phyloP scores from a whole-genome alignment of 2,329 filamentous ascomycete species.

The Tolypocladium endophyticum region DNA sequence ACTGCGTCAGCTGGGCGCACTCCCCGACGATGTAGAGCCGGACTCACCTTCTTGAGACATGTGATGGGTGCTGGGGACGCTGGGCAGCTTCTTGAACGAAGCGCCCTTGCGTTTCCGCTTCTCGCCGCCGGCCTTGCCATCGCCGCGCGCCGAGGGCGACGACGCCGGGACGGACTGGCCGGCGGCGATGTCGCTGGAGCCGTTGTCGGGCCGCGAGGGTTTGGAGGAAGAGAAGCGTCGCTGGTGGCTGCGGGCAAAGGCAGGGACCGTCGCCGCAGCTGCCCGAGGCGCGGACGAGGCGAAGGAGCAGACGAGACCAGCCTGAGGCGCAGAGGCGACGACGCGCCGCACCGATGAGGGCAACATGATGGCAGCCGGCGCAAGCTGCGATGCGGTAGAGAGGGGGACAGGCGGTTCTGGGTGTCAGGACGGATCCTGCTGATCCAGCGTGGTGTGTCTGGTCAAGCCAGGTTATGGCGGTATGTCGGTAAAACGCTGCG shows the following conservation, averaged over 20 bases:
- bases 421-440: slow-evolving; percentile 20
- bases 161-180: slow-evolving; percentile 39
- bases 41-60: slow-evolving; percentile 55
- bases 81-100: slow-evolving; percentile 50
- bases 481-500: slow-evolving; percentile 3
- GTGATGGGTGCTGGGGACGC: slow-evolving; percentile 66
- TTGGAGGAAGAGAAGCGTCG: slow-evolving; percentile 51
- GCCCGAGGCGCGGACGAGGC: slow-evolving; percentile 29
- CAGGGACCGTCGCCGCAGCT: slow-evolving; percentile 19
- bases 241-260: slow-evolving; percentile 34
- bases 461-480: slow-evolving; percentile 26
- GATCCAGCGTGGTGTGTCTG: slow-evolving; percentile 18
- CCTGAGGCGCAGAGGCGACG: slow-evolving; percentile 34
- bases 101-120: slow-evolving; percentile 47
- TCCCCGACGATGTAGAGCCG: neutral
- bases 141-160: slow-evolving; percentile 26
- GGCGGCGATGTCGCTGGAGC: slow-evolving; percentile 38
- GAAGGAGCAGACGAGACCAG: slow-evolving; percentile 30
- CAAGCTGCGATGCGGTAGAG: slow-evolving; percentile 5
- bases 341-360: slow-evolving; percentile 46
- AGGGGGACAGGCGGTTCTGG: slow-evolving; percentile 8
- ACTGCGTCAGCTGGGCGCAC: neutral
- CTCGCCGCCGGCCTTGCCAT: slow-evolving; percentile 34
- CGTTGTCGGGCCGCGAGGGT: slow-evolving; percentile 50
- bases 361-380: slow-evolving; percentile 33